A percentile compares a stretch with the other conserved stretches of the same genome.
Conservation (phyloP, 345 rosid species). For the Syzygium aqueum region DNA sequence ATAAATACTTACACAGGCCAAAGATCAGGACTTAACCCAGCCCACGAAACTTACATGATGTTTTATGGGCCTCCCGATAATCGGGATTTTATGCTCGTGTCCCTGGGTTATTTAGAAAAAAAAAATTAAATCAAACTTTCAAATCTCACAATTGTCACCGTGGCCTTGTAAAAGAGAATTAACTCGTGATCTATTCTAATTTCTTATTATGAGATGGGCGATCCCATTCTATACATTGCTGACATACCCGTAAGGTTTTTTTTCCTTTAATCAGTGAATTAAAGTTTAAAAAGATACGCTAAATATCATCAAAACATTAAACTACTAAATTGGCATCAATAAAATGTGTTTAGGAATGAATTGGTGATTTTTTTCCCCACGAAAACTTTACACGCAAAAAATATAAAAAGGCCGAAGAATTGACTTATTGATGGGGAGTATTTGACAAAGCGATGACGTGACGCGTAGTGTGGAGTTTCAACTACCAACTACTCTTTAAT, state of each 20-base stretch:
- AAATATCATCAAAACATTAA: neutral
- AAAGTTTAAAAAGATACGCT: neutral
- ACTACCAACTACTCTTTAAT: neutral
- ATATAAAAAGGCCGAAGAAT: neutral
- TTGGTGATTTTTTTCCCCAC: neutral
- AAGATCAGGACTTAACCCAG: neutral
- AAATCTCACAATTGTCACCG: neutral
- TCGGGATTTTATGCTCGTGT: neutral
- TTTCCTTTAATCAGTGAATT: neutral
- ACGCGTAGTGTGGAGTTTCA: neutral
- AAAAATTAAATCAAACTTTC: neutral
- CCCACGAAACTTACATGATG: neutral
- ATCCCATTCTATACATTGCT: neutral
- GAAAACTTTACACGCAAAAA: neutral
- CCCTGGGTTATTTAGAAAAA: neutral
- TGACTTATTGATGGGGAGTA: neutral
- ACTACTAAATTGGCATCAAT: neutral
- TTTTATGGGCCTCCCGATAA: neutral
- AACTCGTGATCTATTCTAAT: neutral
- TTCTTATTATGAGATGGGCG: neutral
- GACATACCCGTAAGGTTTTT: neutral
- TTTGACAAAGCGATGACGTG: neutral
- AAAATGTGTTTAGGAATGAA: neutral
- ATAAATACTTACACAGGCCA: neutral
- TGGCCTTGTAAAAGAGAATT: neutral